Evolutionary conservation across 2,329 filamentous ascomycete species (phyloP).

Genomic region (Alternaria atra): DNA sequence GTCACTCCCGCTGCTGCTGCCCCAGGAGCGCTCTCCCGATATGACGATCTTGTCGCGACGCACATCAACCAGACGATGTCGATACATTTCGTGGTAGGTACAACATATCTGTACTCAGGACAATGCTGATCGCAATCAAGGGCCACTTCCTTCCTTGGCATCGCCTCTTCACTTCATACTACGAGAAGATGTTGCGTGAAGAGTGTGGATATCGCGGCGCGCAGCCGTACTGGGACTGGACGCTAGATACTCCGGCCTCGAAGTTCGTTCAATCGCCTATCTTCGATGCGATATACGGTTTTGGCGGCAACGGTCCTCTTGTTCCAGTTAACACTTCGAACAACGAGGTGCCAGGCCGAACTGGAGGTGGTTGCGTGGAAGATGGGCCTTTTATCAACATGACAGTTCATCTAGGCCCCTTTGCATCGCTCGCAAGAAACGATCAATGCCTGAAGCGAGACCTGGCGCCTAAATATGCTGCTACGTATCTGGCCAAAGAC

Average conservation of each 20-base stretch:
- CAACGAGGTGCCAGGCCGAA: too few species aligned
- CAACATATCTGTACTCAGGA: rapidly evolving
- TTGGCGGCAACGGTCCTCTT: not conserved
- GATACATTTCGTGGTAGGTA: slow-evolving; percentile 5
- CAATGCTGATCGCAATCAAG: not conserved
- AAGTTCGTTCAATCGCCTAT: not conserved
- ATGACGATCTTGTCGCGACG: slow-evolving; percentile 5
- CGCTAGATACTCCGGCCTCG: not conserved
- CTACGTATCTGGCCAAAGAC: not conserved
- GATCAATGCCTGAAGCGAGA: too few species aligned
- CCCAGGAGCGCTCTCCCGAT: too few species aligned
- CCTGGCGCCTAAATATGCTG: not conserved
- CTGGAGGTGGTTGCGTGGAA: too few species aligned
- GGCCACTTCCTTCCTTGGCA: not conserved
- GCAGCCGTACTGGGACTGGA: not conserved
- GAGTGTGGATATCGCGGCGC: not conserved
- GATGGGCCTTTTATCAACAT: too few species aligned
- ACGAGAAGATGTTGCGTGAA: not conserved
- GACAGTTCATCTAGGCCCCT: too few species aligned
- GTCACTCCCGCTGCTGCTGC: too few species aligned
- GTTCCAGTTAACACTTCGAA: too few species aligned
- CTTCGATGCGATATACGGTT: not conserved
- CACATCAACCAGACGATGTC: slow-evolving; percentile 26
- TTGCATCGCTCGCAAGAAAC: too few species aligned
- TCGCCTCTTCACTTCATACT: not conserved